Percentiles rank a stretch among this genome's conserved stretches.
These are phyloP conservation scores for Aspergillus sp. DNA, from an alignment of 2,329 filamentous ascomycete species.

Conservation along the genomic window DNA sequence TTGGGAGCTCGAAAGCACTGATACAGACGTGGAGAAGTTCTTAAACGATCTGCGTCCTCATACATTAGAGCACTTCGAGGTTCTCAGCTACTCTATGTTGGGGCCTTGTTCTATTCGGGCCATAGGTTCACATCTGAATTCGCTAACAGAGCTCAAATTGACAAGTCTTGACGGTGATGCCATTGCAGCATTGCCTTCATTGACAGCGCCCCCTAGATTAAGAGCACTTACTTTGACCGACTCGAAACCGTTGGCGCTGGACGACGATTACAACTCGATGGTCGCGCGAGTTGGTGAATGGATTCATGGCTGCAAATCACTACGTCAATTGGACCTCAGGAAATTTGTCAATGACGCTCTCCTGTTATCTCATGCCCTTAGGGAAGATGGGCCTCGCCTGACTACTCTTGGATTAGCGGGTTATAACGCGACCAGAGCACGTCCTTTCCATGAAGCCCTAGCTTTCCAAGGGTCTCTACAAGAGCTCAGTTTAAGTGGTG, in stretches of 20 bases:
- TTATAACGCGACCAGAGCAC: constrained; percentile 17
- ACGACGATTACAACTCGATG: constrained; percentile 45
- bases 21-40: constrained; percentile 52
- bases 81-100: constrained; percentile 49
- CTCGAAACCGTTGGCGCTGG: constrained; percentile 34
- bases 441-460: constrained; percentile 22
- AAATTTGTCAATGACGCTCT: constrained; percentile 42
- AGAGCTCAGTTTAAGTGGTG: constrained; percentile 23
- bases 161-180: constrained; percentile 41
- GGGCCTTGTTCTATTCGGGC: constrained; percentile 48
- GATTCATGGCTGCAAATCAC: constrained; percentile 46
- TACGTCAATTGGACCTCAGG: constrained; percentile 45
- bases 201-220: constrained; percentile 27
- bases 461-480: constrained; percentile 19
- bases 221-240: constrained; percentile 44
- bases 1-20: constrained; percentile 36
- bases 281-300: constrained; percentile 47
- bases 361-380: constrained; percentile 21
- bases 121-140: constrained; percentile 45
- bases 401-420: constrained; percentile 21
- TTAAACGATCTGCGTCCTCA: constrained; percentile 49
- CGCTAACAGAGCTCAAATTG: constrained; percentile 48
- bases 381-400: constrained; percentile 18
- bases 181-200: constrained; percentile 27
- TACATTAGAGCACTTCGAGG: constrained; percentile 51